Conservation (phyloP, 2,329 filamentous ascomycete species). For the Aspergillus texensis region DNA sequence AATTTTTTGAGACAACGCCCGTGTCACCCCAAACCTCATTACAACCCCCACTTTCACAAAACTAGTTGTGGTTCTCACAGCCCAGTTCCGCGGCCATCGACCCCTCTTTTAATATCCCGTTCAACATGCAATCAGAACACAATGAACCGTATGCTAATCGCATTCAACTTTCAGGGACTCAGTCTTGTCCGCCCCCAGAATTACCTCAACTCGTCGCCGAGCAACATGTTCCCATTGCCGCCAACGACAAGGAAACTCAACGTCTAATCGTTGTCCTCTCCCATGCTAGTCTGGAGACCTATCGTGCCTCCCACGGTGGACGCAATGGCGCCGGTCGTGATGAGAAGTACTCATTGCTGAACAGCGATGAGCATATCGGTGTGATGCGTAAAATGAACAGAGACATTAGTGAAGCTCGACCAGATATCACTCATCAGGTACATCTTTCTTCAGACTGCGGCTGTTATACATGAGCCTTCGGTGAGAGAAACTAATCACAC, state of each 20-base stretch:
- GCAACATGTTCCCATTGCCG: slow-evolving; percentile 81
- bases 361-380: slow-evolving; percentile 98
- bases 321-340: slow-evolving; percentile 68
- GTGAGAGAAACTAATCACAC: background rate
- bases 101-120: slow-evolving; percentile 8
- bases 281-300: slow-evolving; percentile 96
- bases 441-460: slow-evolving; percentile 32
- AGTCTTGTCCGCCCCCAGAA: slow-evolving; percentile 88
- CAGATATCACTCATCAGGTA: slow-evolving; percentile 98
- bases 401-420: slow-evolving; percentile 95
- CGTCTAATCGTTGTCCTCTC: slow-evolving; percentile 93
- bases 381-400: slow-evolving; percentile 99
- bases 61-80: background rate
- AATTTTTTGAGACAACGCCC: background rate
- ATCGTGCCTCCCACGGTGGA: slow-evolving; percentile 81
- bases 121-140: slow-evolving; percentile 2
- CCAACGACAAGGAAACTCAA: slow-evolving; percentile 86
- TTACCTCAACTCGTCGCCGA: slow-evolving; percentile 92
- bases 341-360: slow-evolving; percentile 95
- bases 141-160: slow-evolving; percentile 31
- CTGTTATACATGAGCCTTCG: background rate
- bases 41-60: background rate
- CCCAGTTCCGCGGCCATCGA: slow-evolving; percentile 3
- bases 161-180: slow-evolving; percentile 66
- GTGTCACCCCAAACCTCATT: slow-evolving; percentile 2